A percentile compares a stretch with the other conserved stretches of the same genome.
Evolutionary conservation across 2,329 filamentous ascomycete genomes (phyloP).

Genomic region (Venturia aucupariae): DNA sequence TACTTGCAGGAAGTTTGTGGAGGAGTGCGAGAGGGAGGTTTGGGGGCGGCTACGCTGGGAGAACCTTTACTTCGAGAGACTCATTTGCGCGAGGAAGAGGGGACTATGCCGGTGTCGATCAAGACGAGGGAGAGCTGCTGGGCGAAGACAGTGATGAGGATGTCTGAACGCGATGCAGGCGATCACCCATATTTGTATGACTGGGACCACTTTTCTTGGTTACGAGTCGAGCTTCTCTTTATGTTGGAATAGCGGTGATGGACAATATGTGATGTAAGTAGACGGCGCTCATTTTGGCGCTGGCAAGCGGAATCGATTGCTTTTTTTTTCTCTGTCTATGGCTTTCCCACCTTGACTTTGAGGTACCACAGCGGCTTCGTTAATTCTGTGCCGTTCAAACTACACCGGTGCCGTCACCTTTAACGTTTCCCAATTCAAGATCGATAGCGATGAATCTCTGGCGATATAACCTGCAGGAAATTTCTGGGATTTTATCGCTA

Average conservation of each 20-base stretch:
- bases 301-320: background rate
- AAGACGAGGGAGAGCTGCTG: conserved; percentile 88
- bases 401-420: no score
- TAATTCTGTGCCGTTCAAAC: no score
- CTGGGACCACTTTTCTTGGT: background rate
- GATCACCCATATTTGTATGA: background rate
- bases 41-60: conserved; percentile 41
- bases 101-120: conserved; percentile 83
- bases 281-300: background rate
- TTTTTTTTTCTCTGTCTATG: background rate
- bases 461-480: no score
- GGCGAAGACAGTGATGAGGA: conserved; percentile 94
- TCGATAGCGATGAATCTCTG: no score
- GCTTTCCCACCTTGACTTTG: background rate
- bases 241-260: background rate
- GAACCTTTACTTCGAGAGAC: conserved; percentile 77
- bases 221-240: background rate
- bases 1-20: conserved; percentile 66
- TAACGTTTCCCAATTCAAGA: no score
- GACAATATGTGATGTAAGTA: background rate
- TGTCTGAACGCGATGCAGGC: conserved; percentile 26
- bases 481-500: no score
- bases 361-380: no score
- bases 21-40: conserved; percentile 46
- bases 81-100: conserved; percentile 79